Evolutionary conservation across 495 filamentous ascomycete genomes (phyloP).

Genomic region (Friedmanniomyces simplex): DNA sequence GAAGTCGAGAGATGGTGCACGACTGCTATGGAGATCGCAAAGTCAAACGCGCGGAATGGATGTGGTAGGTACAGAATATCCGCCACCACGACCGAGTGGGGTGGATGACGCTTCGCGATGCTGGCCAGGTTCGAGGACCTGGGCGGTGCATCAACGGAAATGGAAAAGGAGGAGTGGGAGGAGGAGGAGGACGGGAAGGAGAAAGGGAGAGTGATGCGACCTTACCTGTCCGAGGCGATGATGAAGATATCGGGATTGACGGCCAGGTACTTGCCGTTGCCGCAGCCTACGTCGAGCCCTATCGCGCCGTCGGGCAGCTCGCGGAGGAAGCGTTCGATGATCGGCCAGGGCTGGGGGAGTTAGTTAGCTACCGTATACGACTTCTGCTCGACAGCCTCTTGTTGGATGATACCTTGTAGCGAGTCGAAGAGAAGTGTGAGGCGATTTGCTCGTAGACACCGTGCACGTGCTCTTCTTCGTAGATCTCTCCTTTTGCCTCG

Average conservation of each 20-base stretch:
- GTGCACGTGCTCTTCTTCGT: constrained; percentile 84
- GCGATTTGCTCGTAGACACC: constrained; percentile 91
- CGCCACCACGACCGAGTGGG: constrained; percentile 55
- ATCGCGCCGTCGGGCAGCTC: constrained; percentile 60
- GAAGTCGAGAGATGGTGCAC: constrained; percentile 89
- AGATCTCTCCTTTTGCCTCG: constrained; percentile 27
- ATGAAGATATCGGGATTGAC: constrained; percentile 75
- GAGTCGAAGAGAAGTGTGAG: constrained; percentile 84
- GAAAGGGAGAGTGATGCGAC: background rate
- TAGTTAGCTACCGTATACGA: background rate
- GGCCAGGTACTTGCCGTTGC: constrained; percentile 88
- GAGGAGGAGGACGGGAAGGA: background rate
- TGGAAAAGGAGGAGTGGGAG: constrained; percentile 1
- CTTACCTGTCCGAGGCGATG: constrained; percentile 77
- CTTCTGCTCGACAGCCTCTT: no score
- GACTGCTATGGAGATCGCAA: constrained; percentile 90
- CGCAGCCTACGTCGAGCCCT: constrained; percentile 85
- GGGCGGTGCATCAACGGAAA: background rate
- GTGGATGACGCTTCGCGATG: constrained; percentile 59
- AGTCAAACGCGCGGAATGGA: constrained; percentile 63
- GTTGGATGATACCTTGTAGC: constrained; percentile 76
- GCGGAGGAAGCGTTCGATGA: constrained; percentile 70
- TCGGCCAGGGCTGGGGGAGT: constrained; percentile 73
- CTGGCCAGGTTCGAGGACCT: constrained; percentile 61
- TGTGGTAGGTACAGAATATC: constrained; percentile 64